Base-by-base conservation (phyloP, 1,139 yeast species). In the Geotrichum macrosporum region DNA sequence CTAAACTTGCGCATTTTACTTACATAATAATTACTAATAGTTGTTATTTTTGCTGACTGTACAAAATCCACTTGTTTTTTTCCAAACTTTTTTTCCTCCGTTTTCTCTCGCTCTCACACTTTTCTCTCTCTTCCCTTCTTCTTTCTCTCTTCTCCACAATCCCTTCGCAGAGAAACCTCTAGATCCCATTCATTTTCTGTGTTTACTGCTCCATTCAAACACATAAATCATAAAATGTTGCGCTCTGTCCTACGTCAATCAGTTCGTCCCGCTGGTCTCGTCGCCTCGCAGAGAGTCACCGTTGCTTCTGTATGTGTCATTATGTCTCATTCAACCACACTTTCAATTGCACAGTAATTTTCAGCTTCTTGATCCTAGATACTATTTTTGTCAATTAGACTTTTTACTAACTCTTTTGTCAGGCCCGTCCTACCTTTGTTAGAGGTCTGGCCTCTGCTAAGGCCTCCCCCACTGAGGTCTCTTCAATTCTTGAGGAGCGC, bases 391-490 rank as follows among this genome's bases (percentile, higher is more conserved):
- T 36, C 21, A 56, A 61, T 67, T 55, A 24, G 27, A 24, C 60
- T 59, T 9, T 9, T 41, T 53, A 59, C 46, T 36, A 43, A 35
- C 46, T 9, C 5, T 18, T 24, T 29, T 13, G n/a, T 20, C 21
- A 44, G 52, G 43, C 57, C 47, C 60, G 59, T 45, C 57, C 57
- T 48, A 54, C 57, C 41, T 29, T 48, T 31, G 57, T 61, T 54
- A 66, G 84, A 66, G 82, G 95, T 74, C 86, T 79, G 70, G 96
- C 97, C 69, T 47, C 46, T 39, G 94, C 95, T 65, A 94, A 92
- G 82, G 94, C 97, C 67, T 89, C 94, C 64, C 97, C 99, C 70
- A 92, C 98, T 63, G 99, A 94, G 78, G 98, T 94, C 62, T 88
- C 98, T 62, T 87, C 97, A 55, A 92, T 94, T 76, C 82, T 94